A percentile compares a stretch with the other conserved stretches of the same genome.
Conservation (phyloP, 2,329 filamentous ascomycete species). For the Dactylonectria estremocensis region DNA sequence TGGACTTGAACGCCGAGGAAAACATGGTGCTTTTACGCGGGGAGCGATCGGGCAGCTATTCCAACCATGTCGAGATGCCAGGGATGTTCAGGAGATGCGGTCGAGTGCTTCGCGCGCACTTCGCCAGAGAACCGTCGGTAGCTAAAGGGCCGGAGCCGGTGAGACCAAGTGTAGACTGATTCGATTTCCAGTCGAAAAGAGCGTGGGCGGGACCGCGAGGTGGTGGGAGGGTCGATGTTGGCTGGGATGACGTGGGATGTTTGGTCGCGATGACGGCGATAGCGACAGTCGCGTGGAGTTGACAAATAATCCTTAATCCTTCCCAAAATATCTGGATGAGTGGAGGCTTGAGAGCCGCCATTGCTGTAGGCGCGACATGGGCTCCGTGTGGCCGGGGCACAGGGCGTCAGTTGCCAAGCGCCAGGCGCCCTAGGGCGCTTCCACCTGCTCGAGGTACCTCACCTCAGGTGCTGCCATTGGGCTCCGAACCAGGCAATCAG, state of each 20-base stretch:
- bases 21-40: slow-evolving; percentile 75
- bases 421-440: slow-evolving; percentile 11
- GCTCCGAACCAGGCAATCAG: slow-evolving; percentile 1
- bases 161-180: not conserved
- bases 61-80: slow-evolving; percentile 48
- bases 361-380: slow-evolving; percentile 21
- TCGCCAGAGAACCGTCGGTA: not conserved
- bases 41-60: slow-evolving; percentile 35
- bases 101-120: slow-evolving; percentile 17
- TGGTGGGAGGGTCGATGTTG: slow-evolving; percentile 19
- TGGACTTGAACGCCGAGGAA: slow-evolving; percentile 92
- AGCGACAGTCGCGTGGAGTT: slow-evolving; percentile 36
- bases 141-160: not conserved
- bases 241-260: slow-evolving; percentile 39
- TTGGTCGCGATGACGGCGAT: slow-evolving; percentile 21
- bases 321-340: not conserved
- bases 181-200: slow-evolving; percentile 23
- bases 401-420: not conserved
- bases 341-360: not conserved
- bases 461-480: not conserved
- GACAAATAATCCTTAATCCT: slow-evolving; percentile 41
- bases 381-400: not conserved
- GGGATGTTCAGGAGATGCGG: slow-evolving; percentile 19
- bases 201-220: slow-evolving; percentile 21
- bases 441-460: slow-evolving; percentile 3